Percentiles rank a stretch among this genome's conserved stretches.
phyloP scores from a whole-genome alignment of 768 basidiomycete genomes.

The Coprinopsis strossmayeri region DNA sequence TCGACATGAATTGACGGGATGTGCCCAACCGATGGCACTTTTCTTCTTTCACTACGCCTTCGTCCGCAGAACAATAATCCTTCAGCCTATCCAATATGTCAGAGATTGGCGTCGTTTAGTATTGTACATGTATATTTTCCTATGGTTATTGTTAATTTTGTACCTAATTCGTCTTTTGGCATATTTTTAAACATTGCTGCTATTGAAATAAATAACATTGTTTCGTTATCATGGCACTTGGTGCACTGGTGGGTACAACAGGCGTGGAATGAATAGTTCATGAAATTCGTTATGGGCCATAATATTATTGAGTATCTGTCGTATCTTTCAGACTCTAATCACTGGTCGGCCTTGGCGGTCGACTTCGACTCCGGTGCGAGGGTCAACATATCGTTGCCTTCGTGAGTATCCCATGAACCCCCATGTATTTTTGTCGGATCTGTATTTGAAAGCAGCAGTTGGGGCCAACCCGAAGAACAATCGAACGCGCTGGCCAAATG shows the following conservation, averaged over 20 bases:
- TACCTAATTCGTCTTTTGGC: background rate
- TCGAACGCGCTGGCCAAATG: constrained; percentile 41
- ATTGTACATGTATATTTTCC: constrained; percentile 3
- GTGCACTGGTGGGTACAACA: too few relatives aligned
- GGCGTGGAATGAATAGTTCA: too few relatives aligned
- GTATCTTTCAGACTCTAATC: constrained; percentile 34
- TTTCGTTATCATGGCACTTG: background rate
- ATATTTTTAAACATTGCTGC: background rate
- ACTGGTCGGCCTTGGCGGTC: constrained; percentile 51
- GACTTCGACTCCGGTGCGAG: constrained; percentile 42
- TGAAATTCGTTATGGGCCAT: too few relatives aligned
- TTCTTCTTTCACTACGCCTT: too few relatives aligned
- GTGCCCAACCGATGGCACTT: too few relatives aligned
- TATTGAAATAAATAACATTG: background rate
- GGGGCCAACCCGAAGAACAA: constrained; percentile 49
- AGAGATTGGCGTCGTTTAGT: background rate
- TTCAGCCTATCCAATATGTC: too few relatives aligned
- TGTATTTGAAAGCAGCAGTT: constrained; percentile 32
- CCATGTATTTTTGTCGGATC: constrained; percentile 40
- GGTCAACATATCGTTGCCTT: constrained; percentile 42
- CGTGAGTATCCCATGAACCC: constrained; percentile 51
- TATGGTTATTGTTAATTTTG: background rate
- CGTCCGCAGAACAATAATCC: too few relatives aligned
- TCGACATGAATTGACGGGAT: constrained; percentile 2
- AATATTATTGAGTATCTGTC: too few relatives aligned